A percentile compares a stretch with the other conserved stretches of the same genome.
phyloP scores from a whole-genome alignment of 2,329 filamentous ascomycete genomes.

The Xylariales sp. region DNA sequence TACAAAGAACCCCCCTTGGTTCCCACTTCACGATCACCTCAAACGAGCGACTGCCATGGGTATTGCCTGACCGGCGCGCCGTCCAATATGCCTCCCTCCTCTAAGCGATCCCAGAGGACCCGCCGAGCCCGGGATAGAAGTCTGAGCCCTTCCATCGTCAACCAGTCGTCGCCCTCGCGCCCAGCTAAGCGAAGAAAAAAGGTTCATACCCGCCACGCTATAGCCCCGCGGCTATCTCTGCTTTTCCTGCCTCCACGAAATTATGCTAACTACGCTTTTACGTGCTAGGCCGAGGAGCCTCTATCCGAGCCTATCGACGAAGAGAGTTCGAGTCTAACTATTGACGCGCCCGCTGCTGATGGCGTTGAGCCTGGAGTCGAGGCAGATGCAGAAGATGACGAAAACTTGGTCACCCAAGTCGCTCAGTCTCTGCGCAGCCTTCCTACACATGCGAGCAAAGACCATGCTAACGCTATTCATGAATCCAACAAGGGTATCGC shows the following conservation, averaged over 20 bases:
- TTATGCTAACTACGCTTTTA: conserved; percentile 33
- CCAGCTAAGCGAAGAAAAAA: conserved; percentile 74
- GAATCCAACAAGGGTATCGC: conserved; percentile 71
- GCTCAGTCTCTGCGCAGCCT: conserved; percentile 62
- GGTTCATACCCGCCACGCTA: conserved; percentile 51
- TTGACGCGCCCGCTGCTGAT: conserved; percentile 40
- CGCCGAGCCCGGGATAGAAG: conserved; percentile 50
- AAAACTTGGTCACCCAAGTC: conserved; percentile 67
- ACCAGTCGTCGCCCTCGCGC: conserved; percentile 69
- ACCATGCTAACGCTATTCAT: conserved; percentile 73
- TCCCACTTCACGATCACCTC: conserved; percentile 6
- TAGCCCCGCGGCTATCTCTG: conserved; percentile 28
- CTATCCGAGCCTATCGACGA: conserved; percentile 60
- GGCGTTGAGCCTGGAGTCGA: conserved; percentile 26
- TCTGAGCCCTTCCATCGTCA: conserved; percentile 51
- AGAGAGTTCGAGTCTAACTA: conserved; percentile 41
- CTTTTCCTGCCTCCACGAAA: conserved; percentile 2
- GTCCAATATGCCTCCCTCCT: conserved; percentile 53
- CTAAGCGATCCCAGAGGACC: conserved; percentile 53
- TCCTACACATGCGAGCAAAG: conserved; percentile 68
- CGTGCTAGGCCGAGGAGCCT: conserved; percentile 55
- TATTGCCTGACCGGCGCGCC: conserved; percentile 31
- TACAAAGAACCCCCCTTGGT: background rate
- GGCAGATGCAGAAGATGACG: conserved; percentile 59
- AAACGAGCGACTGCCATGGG: conserved; percentile 39